These are phyloP conservation scores for Jamesozyma lodderae DNA, from an alignment of 805 yeast genomes.

Conservation along the genomic window DNA sequence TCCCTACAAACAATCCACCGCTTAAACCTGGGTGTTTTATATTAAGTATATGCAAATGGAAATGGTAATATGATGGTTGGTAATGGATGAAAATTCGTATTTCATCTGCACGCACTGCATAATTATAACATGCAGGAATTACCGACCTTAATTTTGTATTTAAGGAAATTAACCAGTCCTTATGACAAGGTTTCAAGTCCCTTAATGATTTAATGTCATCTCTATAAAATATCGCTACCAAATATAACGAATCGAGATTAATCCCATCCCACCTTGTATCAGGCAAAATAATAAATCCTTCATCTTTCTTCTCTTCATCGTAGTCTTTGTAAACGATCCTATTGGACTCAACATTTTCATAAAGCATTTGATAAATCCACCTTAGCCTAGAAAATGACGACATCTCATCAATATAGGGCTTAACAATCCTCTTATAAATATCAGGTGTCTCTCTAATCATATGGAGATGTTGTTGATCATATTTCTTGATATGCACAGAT, in stretches of 20 bases:
- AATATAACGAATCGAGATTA: conserved; percentile 58
- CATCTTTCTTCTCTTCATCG: conserved; percentile 38
- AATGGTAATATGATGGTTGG: conserved; percentile 94
- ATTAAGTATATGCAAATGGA: conserved; percentile 86
- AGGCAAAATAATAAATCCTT: conserved; percentile 75
- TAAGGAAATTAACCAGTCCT: conserved; percentile 46
- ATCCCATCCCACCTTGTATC: conserved; percentile 96
- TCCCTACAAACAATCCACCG: conserved; percentile 63
- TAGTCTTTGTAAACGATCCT: conserved; percentile 56
- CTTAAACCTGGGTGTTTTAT: conserved; percentile 61
- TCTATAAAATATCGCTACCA: conserved; percentile 67
- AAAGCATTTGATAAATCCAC: conserved; percentile 86
- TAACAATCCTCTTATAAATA: conserved; percentile 49
- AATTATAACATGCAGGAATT: conserved; percentile 40
- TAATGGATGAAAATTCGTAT: conserved; percentile 80
- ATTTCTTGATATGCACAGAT: conserved; percentile 71
- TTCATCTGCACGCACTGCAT: conserved; percentile 40
- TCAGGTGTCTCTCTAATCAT: conserved; percentile 75
- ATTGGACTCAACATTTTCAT: conserved; percentile 78
- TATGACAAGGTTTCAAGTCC: conserved; percentile 55
- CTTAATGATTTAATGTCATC: conserved; percentile 65
- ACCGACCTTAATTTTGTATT: conserved; percentile 37
- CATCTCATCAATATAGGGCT: conserved; percentile 72
- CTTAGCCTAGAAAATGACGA: conserved; percentile 60
- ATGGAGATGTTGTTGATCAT: conserved; percentile 48